Conservation (phyloP, 2,329 filamentous ascomycete genomes). For the Alternaria consortialis region DNA sequence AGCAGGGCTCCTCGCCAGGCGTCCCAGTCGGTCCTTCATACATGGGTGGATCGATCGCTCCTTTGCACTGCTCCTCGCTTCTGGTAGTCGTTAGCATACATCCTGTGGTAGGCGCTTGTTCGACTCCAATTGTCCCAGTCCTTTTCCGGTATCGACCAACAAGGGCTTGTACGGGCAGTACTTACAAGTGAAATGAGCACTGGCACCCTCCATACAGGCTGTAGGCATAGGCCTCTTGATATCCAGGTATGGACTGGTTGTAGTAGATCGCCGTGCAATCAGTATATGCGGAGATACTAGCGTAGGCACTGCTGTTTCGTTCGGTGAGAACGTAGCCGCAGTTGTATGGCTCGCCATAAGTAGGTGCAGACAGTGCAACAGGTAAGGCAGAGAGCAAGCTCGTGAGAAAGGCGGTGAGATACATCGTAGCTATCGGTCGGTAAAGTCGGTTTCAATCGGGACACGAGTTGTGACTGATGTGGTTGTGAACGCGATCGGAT, state of each 20-base stretch:
- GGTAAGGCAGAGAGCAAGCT: background rate
- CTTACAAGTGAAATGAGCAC: slow-evolving; percentile 18
- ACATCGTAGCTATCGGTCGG: background rate
- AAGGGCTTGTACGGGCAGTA: background rate
- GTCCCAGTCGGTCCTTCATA: slow-evolving; percentile 15
- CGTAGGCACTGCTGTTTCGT: slow-evolving; percentile 19
- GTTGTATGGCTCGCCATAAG: slow-evolving; percentile 12
- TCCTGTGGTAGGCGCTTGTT: background rate
- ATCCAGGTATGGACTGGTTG: slow-evolving; percentile 15
- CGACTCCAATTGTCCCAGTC: background rate
- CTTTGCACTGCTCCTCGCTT: slow-evolving; percentile 12
- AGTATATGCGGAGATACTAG: slow-evolving; percentile 9
- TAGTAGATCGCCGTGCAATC: slow-evolving; percentile 19
- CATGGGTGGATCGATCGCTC: background rate
- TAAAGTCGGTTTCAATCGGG: background rate
- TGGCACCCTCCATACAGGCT: slow-evolving; percentile 15
- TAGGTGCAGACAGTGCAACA: background rate
- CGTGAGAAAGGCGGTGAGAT: background rate
- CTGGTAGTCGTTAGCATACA: background rate
- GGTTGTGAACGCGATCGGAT: background rate
- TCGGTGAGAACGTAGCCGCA: slow-evolving; percentile 26
- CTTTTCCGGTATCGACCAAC: background rate
- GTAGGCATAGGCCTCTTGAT: slow-evolving; percentile 21
- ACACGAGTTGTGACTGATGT: too few species aligned
- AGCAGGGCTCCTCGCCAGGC: slow-evolving; percentile 15